Percentiles rank a stretch among this genome's conserved stretches.
Conservation (phyloP, 2,329 filamentous ascomycete species). For the Talaromyces sp. region DNA sequence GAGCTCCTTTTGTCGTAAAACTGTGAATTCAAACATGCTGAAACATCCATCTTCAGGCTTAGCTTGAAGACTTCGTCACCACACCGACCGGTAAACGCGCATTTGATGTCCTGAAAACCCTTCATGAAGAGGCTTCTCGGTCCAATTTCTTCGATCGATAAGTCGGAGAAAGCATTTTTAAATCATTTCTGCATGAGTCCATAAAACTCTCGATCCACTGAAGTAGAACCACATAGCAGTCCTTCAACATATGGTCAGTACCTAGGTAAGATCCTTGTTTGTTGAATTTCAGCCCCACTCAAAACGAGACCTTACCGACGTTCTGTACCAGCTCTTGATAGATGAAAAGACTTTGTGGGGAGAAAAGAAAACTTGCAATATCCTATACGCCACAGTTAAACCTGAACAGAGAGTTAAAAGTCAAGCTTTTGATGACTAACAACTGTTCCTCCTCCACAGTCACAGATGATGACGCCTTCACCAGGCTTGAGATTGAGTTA, state of each 20-base stretch:
- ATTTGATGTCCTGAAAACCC: neutral
- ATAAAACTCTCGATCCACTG: neutral
- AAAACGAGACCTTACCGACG: neutral
- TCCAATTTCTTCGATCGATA: neutral
- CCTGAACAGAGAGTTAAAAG: neutral
- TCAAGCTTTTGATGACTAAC: neutral
- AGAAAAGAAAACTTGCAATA: neutral
- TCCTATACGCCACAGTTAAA: neutral
- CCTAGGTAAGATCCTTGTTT: neutral
- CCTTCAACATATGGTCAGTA: neutral
- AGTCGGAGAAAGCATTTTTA: neutral
- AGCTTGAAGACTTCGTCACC: neutral
- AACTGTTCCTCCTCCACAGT: neutral
- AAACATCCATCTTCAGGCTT: neutral
- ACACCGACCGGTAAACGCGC: neutral
- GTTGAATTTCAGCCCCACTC: neutral
- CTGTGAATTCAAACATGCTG: neutral
- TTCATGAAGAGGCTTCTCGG: neutral
- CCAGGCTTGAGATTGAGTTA: neutral
- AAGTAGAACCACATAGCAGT: neutral
- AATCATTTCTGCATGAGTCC: neutral
- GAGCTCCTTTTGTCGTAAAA: neutral
- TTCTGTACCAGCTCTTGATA: neutral
- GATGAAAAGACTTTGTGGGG: neutral
- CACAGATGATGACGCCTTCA: neutral